Conservation (phyloP, 805 yeast species). For the Sugiyamaella smithiae region DNA sequence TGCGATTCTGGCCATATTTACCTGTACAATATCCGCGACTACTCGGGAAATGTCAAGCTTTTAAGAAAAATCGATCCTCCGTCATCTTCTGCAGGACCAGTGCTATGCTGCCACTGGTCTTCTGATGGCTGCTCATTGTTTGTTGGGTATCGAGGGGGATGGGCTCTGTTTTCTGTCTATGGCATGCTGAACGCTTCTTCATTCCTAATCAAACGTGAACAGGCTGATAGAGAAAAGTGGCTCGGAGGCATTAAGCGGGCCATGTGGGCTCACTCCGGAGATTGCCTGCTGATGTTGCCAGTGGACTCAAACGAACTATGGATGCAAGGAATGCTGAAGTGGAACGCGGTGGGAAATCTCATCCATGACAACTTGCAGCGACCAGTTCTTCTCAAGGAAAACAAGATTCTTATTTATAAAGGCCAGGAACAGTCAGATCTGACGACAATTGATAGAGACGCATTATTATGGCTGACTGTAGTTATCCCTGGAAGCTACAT, state of each 20-base stretch:
- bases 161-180: slow-evolving; percentile 47
- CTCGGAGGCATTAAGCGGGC: slow-evolving; percentile 29
- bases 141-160: slow-evolving; percentile 41
- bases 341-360: slow-evolving; percentile 30
- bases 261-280: slow-evolving; percentile 38
- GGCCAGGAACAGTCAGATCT: slow-evolving; percentile 45
- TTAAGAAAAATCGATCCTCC: slow-evolving; percentile 34
- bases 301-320: slow-evolving; percentile 19
- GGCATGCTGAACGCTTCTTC: slow-evolving; percentile 48
- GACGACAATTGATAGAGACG: slow-evolving; percentile 42
- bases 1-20: slow-evolving; percentile 38
- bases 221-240: slow-evolving; percentile 23
- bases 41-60: slow-evolving; percentile 32
- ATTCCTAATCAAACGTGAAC: slow-evolving; percentile 29
- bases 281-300: slow-evolving; percentile 36
- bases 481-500: slow-evolving; percentile 46
- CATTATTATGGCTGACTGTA: slow-evolving; percentile 46
- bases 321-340: slow-evolving; percentile 29
- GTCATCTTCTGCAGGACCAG: slow-evolving; percentile 25
- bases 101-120: slow-evolving; percentile 36
- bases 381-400: slow-evolving; percentile 43
- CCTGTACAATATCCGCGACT: slow-evolving; percentile 39
- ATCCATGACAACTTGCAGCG: slow-evolving; percentile 36
- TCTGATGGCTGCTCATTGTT: slow-evolving; percentile 36
- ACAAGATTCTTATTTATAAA: slow-evolving; percentile 43